phyloP scores from a whole-genome alignment of 805 yeast genomes.

The Candida peoriensis region DNA sequence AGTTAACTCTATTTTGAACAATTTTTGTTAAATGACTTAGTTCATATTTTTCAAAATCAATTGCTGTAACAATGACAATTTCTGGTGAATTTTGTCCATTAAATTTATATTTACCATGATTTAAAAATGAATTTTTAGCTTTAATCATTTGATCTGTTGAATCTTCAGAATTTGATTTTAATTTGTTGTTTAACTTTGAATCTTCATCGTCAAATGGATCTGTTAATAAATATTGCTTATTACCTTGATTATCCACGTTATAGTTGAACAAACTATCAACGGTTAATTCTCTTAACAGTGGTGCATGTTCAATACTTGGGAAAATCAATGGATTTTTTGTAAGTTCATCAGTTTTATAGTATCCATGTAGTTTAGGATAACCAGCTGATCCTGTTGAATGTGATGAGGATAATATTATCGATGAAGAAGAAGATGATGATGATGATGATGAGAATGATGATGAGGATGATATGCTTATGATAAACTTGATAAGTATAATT shows the following conservation, averaged over 20 bases:
- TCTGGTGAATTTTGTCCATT: constrained; percentile 44
- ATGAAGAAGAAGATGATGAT: too few species aligned
- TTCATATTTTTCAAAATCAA: constrained; percentile 68
- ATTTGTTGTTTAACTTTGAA: constrained; percentile 32
- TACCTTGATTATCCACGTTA: constrained; percentile 41
- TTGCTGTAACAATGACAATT: constrained; percentile 68
- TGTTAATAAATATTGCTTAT: constrained; percentile 23
- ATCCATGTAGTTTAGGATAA: constrained; percentile 36
- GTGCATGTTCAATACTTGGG: constrained; percentile 74
- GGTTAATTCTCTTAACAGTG: constrained; percentile 51
- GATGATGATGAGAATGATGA: constrained; percentile 2
- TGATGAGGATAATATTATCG: too few species aligned
- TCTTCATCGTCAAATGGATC: constrained; percentile 37
- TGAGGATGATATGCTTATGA: not conserved
- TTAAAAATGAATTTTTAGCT: constrained; percentile 55
- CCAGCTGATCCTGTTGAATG: constrained; percentile 7
- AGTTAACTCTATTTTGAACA: constrained; percentile 83
- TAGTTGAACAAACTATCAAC: constrained; percentile 46
- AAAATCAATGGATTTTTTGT: constrained; percentile 53
- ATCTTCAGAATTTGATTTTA: constrained; percentile 26
- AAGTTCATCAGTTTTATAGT: constrained; percentile 39
- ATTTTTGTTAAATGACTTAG: constrained; percentile 56
- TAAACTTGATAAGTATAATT: constrained; percentile 1
- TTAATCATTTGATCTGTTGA: constrained; percentile 29
- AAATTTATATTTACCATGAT: constrained; percentile 58